Evolutionary conservation across 148 eudicot species (phyloP).

Genomic region (Rhododendron ferrugineum): DNA sequence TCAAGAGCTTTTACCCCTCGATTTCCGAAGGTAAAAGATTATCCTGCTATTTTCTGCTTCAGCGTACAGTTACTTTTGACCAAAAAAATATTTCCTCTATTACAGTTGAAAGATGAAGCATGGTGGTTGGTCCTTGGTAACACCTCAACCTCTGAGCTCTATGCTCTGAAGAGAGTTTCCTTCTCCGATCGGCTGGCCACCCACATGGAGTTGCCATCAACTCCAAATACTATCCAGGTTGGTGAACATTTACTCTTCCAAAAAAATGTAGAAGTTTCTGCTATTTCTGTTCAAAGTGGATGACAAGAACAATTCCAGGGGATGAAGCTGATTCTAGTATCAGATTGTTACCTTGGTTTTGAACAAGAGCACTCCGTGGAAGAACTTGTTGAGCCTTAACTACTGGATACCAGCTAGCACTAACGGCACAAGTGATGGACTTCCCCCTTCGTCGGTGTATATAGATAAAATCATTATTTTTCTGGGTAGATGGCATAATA

Average conservation of each 20-base stretch:
- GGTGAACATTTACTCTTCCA: conserved; percentile 5
- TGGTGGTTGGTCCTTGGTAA: conserved; percentile 95
- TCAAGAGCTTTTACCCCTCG: conserved; percentile 78
- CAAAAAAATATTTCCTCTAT: not conserved
- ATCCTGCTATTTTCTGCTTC: not conserved
- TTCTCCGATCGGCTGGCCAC: conserved; percentile 56
- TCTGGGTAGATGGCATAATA: not conserved
- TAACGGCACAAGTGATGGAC: not conserved
- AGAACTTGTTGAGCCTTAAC: conserved; percentile 27
- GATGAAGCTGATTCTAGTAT: conserved; percentile 73
- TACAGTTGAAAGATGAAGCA: conserved; percentile 89
- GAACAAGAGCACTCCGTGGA: conserved; percentile 68
- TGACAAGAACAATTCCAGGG: conserved; percentile 39
- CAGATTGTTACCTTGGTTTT: conserved; percentile 88
- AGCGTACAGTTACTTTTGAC: not conserved
- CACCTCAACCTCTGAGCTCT: conserved; percentile 59
- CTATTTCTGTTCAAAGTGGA: not conserved
- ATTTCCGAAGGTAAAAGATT: conserved; percentile 70
- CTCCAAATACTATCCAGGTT: conserved; percentile 52
- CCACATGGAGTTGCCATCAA: conserved; percentile 65
- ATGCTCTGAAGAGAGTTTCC: conserved; percentile 77
- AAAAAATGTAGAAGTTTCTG: not conserved
- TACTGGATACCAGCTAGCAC: not conserved
- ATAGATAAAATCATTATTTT: not conserved
- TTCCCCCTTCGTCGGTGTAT: not conserved